These are phyloP conservation scores for Talinum fruticosum DNA, from an alignment of 148 eudicot genomes.

Conservation along the genomic window DNA sequence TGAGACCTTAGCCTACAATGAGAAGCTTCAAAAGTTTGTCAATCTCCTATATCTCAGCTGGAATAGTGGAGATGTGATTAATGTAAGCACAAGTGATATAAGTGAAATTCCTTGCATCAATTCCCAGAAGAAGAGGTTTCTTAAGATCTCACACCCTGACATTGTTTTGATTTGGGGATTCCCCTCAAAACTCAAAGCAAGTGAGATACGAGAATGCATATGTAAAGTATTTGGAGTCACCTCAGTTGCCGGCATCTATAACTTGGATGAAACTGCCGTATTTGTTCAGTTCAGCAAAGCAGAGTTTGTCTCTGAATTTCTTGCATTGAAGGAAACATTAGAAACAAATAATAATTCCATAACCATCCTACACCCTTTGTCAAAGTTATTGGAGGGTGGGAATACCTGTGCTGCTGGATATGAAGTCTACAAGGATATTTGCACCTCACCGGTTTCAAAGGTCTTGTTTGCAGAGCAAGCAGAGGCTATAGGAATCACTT, in stretches of 20 bases:
- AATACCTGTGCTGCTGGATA: conserved; percentile 64
- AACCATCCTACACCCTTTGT: conserved; percentile 71
- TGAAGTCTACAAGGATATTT: conserved; percentile 70
- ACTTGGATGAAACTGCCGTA: conserved; percentile 72
- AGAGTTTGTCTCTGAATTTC: conserved; percentile 55
- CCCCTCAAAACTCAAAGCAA: conserved; percentile 50
- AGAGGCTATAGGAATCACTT: conserved; percentile 47
- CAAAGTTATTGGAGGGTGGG: conserved; percentile 71
- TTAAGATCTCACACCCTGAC: conserved; percentile 45
- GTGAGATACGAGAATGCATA: conserved; percentile 55
- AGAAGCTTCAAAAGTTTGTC: conserved; percentile 61
- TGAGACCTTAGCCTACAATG: conserved; percentile 33
- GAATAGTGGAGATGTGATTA: conserved; percentile 70
- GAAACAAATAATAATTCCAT: conserved; percentile 55
- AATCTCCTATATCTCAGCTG: conserved; percentile 87
- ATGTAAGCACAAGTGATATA: conserved; percentile 56
- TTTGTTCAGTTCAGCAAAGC: conserved; percentile 70
- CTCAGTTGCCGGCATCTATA: conserved; percentile 57
- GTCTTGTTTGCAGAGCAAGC: conserved; percentile 67
- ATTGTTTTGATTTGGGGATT: conserved; percentile 75
- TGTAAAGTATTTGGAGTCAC: conserved; percentile 57
- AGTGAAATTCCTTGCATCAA: conserved; percentile 33
- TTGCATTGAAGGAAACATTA: conserved; percentile 53
- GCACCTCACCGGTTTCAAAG: conserved; percentile 68
- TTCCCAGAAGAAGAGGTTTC: conserved; percentile 27